Percentiles rank a stretch among this genome's conserved stretches.
phyloP scores from a whole-genome alignment of 208 protist species.

The Trypanosoma vivax region DNA sequence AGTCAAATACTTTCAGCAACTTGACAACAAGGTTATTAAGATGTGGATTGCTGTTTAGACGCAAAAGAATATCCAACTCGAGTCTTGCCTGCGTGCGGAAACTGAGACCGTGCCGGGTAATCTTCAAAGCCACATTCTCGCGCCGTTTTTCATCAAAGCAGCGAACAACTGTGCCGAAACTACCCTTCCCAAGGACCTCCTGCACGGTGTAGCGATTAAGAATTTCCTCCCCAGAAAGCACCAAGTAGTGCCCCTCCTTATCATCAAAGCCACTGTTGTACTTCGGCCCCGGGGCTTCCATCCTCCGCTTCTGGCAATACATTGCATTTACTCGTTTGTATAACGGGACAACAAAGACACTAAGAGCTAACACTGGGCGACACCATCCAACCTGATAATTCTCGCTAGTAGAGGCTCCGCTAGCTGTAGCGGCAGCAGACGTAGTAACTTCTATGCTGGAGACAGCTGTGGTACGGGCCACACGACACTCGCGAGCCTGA shows the following conservation, averaged over 20 bases:
- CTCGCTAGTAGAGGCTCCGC: not conserved
- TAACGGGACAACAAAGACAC: conserved; percentile 38
- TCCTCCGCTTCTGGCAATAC: conserved; percentile 58
- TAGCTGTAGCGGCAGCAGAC: not conserved
- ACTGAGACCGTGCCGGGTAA: conserved; percentile 71
- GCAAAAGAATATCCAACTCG: conserved; percentile 78
- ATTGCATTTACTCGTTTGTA: conserved; percentile 73
- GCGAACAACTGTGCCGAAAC: conserved; percentile 87
- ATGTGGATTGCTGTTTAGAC: conserved; percentile 53
- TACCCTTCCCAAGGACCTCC: conserved; percentile 85
- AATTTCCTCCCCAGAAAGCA: conserved; percentile 78
- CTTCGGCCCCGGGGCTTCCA: conserved; percentile 54
- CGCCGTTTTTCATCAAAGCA: conserved; percentile 79
- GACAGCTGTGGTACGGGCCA: no score
- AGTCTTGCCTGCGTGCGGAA: conserved; percentile 82
- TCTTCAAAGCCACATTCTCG: conserved; percentile 86
- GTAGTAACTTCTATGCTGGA: not conserved
- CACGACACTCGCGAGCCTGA: no score
- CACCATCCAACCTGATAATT: not conserved
- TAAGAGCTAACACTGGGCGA: conserved; percentile 43
- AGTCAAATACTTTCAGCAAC: conserved; percentile 84
- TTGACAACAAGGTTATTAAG: conserved; percentile 77
- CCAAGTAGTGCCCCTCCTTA: conserved; percentile 84
- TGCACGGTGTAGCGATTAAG: conserved; percentile 77
- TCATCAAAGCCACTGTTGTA: conserved; percentile 89